Conservation (phyloP, 768 basidiomycete species). For the Saitozyma podzolica region DNA sequence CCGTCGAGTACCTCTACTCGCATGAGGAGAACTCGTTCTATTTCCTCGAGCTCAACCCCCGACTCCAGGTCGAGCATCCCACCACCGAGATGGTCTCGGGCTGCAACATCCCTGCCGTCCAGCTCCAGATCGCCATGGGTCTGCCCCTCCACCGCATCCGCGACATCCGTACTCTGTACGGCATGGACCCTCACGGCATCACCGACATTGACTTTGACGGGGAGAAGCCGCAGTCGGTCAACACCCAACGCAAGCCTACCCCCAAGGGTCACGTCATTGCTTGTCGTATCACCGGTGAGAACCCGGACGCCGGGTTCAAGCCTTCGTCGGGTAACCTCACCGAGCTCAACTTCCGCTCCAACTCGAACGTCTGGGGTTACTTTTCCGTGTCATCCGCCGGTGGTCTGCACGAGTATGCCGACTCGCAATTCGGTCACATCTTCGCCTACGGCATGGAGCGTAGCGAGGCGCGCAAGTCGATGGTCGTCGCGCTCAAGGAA, state of each 20-base stretch:
- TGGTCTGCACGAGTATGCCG: conserved; percentile 97
- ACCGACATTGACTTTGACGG: conserved; percentile 98
- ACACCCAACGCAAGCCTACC: conserved; percentile 87
- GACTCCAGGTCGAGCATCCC: conserved; percentile 99
- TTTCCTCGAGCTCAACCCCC: conserved; percentile 98
- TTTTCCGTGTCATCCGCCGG: conserved; percentile 95
- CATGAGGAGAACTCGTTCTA: conserved; percentile 90
- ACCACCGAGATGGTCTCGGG: conserved; percentile 99
- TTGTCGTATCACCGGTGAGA: conserved; percentile 98
- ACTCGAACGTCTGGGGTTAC: conserved; percentile 99
- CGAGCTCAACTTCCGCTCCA: conserved; percentile 98
- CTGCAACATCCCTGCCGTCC: conserved; percentile 95
- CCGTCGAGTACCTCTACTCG: conserved; percentile 97
- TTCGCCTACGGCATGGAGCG: conserved; percentile 98
- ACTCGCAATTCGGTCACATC: conserved; percentile 99
- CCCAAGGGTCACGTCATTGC: conserved; percentile 99
- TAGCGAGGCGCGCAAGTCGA: conserved; percentile 92
- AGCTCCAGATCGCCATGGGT: conserved; percentile 98
- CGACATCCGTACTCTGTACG: conserved; percentile 93
- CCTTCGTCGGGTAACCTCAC: conserved; percentile 95
- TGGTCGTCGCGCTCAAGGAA: conserved; percentile 98
- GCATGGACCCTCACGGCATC: conserved; percentile 81
- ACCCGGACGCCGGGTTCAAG: conserved; percentile 99
- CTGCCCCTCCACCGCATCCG: conserved; percentile 91
- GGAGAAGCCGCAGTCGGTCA: conserved; percentile 78